Evolutionary conservation across 306 rosid species (phyloP).

Genomic region (Sophora flavescens): DNA sequence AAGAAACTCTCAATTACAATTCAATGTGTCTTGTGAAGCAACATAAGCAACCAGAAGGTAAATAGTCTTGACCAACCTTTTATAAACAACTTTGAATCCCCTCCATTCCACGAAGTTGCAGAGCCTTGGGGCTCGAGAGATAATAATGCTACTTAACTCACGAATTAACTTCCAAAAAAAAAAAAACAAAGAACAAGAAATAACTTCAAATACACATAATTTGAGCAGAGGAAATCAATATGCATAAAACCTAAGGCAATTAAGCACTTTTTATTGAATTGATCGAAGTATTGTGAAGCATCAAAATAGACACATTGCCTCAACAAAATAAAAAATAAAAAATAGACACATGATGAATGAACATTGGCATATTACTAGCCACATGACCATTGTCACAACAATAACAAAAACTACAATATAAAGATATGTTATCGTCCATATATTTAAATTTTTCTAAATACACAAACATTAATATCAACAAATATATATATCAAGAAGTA

Average conservation of each 20-base stretch:
- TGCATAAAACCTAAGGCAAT: too few relatives aligned
- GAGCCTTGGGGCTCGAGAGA: conserved; percentile 80
- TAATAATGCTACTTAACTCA: conserved; percentile 74
- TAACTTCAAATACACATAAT: background rate
- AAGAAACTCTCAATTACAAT: background rate
- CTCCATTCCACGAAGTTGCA: conserved; percentile 97
- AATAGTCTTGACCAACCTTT: conserved; percentile 59
- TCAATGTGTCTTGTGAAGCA: background rate
- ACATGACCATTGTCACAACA: too few relatives aligned
- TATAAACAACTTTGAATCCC: conserved; percentile 92
- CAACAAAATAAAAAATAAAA: too few relatives aligned
- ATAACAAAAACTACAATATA: background rate
- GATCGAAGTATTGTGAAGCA: background rate
- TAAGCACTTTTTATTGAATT: background rate
- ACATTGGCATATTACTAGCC: too few relatives aligned
- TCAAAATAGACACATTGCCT: too few relatives aligned
- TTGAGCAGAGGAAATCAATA: background rate
- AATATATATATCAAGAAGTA: background rate
- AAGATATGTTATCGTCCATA: background rate
- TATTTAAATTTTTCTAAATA: background rate
- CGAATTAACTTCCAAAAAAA: conserved; percentile 62
- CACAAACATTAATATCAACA: background rate
- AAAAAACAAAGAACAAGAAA: conserved; percentile 1
- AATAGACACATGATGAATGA: background rate
- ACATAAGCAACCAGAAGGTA: conserved; percentile 3